phyloP scores from a whole-genome alignment of 108 stramenopile species.

The Aureococcus anophagefferens region DNA sequence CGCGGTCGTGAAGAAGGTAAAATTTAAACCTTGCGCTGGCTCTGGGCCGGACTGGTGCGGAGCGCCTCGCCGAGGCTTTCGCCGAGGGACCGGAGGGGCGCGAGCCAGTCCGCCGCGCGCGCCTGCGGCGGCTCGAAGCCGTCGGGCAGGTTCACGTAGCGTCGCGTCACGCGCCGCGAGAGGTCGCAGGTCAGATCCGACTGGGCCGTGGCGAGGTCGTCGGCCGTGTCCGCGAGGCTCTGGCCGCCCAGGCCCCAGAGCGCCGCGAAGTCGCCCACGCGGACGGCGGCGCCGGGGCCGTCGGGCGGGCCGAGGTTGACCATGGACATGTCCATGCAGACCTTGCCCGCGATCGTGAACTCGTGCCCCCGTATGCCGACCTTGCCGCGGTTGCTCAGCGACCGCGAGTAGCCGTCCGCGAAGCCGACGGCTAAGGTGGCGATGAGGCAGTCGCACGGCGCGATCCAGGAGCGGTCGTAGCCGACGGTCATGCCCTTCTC shows the following conservation, averaged over 20 bases:
- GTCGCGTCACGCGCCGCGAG: too few relatives aligned
- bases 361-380: slow-evolving; percentile 45
- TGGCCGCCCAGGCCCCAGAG: slow-evolving; percentile 49
- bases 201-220: slow-evolving; percentile 48
- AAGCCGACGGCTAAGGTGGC: slow-evolving; percentile 64
- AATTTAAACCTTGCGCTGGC: too few relatives aligned
- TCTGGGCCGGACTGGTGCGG: too few relatives aligned
- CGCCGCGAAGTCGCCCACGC: slow-evolving; percentile 53
- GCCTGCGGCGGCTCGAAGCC: too few relatives aligned
- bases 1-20: too few relatives aligned
- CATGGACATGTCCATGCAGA: slow-evolving; percentile 75
- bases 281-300: slow-evolving; percentile 34
- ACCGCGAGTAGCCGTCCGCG: slow-evolving; percentile 67
- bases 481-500: slow-evolving; percentile 59
- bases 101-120: too few relatives aligned
- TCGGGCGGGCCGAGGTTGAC: slow-evolving; percentile 49
- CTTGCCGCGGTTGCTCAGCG: slow-evolving; percentile 50
- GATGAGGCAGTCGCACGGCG: slow-evolving; percentile 39
- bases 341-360: slow-evolving; percentile 61
- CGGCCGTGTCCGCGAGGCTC: slow-evolving; percentile 43
- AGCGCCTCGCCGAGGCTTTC: too few relatives aligned
- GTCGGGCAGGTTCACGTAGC: too few relatives aligned
- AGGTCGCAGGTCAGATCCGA: slow-evolving; percentile 63
- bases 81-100: too few relatives aligned
- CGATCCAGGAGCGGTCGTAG: slow-evolving; percentile 59